Evolutionary conservation across 176 grass and related monocot genomes (phyloP).

Genomic region (Cenchrus fungigraminus): DNA sequence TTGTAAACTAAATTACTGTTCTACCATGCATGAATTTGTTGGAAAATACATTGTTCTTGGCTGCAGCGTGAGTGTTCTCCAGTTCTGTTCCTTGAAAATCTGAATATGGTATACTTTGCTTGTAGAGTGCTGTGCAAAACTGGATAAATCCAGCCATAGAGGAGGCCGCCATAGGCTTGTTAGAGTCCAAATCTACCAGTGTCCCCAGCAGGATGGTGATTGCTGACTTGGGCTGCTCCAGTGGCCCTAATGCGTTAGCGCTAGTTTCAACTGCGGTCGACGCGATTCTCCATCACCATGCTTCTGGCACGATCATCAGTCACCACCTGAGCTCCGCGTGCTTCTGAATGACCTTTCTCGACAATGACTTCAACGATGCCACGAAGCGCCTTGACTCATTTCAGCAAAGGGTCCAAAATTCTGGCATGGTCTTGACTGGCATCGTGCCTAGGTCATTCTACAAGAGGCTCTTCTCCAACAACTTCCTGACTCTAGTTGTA

Average conservation of each 20-base stretch:
- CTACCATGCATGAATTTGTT: too few relatives aligned
- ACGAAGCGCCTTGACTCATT: slow-evolving; percentile 4
- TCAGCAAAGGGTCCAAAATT: neutral
- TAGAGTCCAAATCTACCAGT: neutral
- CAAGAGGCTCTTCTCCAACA: too few relatives aligned
- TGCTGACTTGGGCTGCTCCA: slow-evolving; percentile 30
- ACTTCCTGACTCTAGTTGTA: too few relatives aligned
- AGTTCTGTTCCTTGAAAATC: neutral
- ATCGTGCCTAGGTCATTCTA: neutral
- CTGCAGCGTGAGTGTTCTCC: neutral
- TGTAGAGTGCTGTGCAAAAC: slow-evolving; percentile 26
- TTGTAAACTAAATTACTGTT: too few relatives aligned
- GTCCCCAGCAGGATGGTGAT: slow-evolving; percentile 1
- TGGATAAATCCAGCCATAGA: slow-evolving; percentile 32
- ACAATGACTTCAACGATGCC: slow-evolving; percentile 39
- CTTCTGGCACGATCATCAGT: neutral
- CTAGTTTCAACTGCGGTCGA: slow-evolving; percentile 5
- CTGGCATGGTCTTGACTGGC: neutral
- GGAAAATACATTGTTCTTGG: neutral
- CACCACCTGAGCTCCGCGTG: neutral
- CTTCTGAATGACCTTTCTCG: slow-evolving; percentile 39
- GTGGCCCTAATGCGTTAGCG: slow-evolving; percentile 29
- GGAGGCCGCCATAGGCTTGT: neutral
- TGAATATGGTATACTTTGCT: neutral
- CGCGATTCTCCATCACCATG: neutral